phyloP scores from a whole-genome alignment of 768 basidiomycete genomes.

The Macrolepiota dolichaula region DNA sequence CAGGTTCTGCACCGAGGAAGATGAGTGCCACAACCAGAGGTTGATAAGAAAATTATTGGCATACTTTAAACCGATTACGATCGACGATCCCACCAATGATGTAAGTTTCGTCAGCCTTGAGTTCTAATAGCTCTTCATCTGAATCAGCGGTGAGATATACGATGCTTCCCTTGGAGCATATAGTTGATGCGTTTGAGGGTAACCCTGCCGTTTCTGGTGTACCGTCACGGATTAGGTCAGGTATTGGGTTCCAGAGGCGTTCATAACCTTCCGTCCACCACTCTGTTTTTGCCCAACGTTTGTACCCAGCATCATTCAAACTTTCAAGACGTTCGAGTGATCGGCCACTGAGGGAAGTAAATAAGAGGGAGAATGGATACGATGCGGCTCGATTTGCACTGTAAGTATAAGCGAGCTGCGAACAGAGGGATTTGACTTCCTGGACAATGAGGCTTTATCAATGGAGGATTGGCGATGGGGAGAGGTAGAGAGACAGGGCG shows the following conservation, averaged over 20 bases:
- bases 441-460: slow-evolving; percentile 27
- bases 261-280: slow-evolving; percentile 84
- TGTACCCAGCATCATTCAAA: slow-evolving; percentile 64
- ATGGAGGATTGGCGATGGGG: slow-evolving; percentile 10
- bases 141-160: slow-evolving; percentile 97
- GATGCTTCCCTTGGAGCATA: slow-evolving; percentile 43
- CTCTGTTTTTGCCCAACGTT: slow-evolving; percentile 76
- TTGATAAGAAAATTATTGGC: slow-evolving; percentile 1
- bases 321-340: slow-evolving; percentile 63
- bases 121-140: slow-evolving; percentile 76
- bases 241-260: slow-evolving; percentile 49
- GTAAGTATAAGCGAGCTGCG: slow-evolving; percentile 91
- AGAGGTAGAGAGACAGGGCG: slow-evolving; percentile 22
- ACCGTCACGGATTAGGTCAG: not conserved
- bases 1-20: slow-evolving; percentile 55
- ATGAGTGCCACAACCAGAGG: not conserved
- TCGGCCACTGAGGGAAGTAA: slow-evolving; percentile 76
- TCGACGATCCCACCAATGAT: slow-evolving; percentile 96
- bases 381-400: slow-evolving; percentile 76
- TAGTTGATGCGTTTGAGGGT: slow-evolving; percentile 14
- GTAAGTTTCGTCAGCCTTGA: slow-evolving; percentile 83
- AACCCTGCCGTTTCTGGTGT: slow-evolving; percentile 5
- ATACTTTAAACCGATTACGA: slow-evolving; percentile 92
- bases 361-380: slow-evolving; percentile 71
- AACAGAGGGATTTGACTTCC: slow-evolving; percentile 89